Conservation (phyloP, 2,329 filamentous ascomycete genomes). For the Leptoxyphium fumago region DNA sequence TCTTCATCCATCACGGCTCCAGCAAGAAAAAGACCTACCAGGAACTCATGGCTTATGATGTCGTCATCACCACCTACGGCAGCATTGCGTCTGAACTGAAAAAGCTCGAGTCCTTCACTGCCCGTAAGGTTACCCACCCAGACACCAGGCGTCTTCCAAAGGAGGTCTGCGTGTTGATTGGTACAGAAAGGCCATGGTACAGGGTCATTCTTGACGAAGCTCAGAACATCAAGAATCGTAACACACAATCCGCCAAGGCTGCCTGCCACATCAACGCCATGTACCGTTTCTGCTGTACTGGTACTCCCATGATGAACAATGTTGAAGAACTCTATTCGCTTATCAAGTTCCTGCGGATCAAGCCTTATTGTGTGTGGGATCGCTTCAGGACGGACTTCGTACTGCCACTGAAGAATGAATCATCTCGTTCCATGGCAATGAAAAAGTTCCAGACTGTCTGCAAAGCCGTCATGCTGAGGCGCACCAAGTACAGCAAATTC, state of each 20-base stretch:
- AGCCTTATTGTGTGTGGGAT: slow-evolving; percentile 53
- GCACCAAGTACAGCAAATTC: slow-evolving; percentile 65
- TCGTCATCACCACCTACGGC: slow-evolving; percentile 68
- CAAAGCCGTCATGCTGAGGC: slow-evolving; percentile 66
- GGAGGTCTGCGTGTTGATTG: slow-evolving; percentile 25
- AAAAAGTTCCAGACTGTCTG: slow-evolving; percentile 57
- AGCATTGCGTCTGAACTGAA: slow-evolving; percentile 55
- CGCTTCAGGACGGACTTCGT: slow-evolving; percentile 47
- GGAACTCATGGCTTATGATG: slow-evolving; percentile 51
- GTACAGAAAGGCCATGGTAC: slow-evolving; percentile 46
- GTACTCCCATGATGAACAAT: slow-evolving; percentile 81
- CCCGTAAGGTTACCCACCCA: slow-evolving; percentile 33
- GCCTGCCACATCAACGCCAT: slow-evolving; percentile 43
- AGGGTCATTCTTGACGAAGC: slow-evolving; percentile 63
- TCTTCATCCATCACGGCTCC: slow-evolving; percentile 53
- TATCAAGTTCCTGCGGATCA: slow-evolving; percentile 61
- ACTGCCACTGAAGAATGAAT: slow-evolving; percentile 33
- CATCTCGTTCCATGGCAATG: slow-evolving; percentile 40
- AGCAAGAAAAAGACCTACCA: slow-evolving; percentile 44
- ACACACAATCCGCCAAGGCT: slow-evolving; percentile 46
- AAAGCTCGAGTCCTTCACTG: slow-evolving; percentile 38
- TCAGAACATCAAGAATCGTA: slow-evolving; percentile 65
- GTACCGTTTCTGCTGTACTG: slow-evolving; percentile 61
- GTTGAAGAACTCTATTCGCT: slow-evolving; percentile 65
- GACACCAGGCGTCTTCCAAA: slow-evolving; percentile 19